These are phyloP conservation scores for Phytopythium chamaehyphon DNA, from an alignment of 352 stramenopile genomes.

Conservation along the genomic window DNA sequence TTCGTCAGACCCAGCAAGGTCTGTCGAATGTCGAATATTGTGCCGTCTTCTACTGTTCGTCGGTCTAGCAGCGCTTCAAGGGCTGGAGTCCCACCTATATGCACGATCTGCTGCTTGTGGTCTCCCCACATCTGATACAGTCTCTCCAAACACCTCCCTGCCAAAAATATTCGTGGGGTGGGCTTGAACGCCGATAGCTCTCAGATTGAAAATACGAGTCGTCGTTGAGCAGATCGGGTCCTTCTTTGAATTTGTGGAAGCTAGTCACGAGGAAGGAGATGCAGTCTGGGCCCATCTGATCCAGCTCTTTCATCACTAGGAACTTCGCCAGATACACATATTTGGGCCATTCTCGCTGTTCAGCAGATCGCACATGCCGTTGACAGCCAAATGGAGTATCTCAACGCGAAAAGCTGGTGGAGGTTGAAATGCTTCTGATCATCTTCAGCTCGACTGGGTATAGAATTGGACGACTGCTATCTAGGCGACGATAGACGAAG, in stretches of 20 bases:
- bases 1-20: background rate
- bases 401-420: background rate
- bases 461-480: background rate
- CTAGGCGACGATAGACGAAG: background rate
- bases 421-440: background rate
- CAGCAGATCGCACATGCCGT: background rate
- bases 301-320: background rate
- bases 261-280: background rate
- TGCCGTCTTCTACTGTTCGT: background rate
- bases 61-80: background rate
- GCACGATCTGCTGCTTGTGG: background rate
- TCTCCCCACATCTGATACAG: background rate
- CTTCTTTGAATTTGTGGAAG: background rate
- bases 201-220: slow-evolving; percentile 2
- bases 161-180: background rate
- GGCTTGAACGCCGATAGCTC: background rate
- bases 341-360: background rate
- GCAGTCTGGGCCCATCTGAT: background rate
- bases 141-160: background rate
- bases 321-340: slow-evolving; percentile 1
- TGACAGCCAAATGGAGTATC: background rate
- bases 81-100: background rate
- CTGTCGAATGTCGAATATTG: background rate
- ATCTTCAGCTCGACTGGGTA: background rate
- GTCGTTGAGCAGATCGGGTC: background rate